Base-by-base conservation (phyloP, 345 rosid species). In the Euphorbia lathyris region DNA sequence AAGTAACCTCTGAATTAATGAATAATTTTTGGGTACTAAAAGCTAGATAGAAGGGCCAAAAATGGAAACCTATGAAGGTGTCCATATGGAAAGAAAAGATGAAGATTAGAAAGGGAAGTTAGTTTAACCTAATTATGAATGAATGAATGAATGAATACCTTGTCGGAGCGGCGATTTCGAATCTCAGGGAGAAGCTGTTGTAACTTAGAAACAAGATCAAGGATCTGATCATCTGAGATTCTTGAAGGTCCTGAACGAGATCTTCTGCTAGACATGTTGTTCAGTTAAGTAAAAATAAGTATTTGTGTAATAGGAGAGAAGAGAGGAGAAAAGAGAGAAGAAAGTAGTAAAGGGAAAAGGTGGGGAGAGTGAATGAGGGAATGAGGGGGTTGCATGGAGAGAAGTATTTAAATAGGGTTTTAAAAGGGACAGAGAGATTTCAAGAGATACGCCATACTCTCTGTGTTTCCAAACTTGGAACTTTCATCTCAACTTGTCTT, bases 111-210 rank as follows among this genome's bases (percentile, higher is more conserved):
- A 60, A 26, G 65, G 20, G 45, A 36, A 29, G 63, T 17, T 22
- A 3, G 9, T 9, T 34, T 19, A 65, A 7, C 29, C 20, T 43
- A 32, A 8, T 20, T 11, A 8, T 45, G 38, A 34, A 34, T 34
- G 38, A 34, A 7, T 34, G n/a, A n/a, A 34, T 34, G 10, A 7
- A 27, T 40, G 0, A 23, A 40, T 25, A 90, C 97, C 92, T 88
- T 88, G 72, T 84, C 91, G 13, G 96, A 83, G 57, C 87, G 83
- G 40, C 85, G 78, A 63, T 74, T 84, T 16, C 89, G 84, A 74
- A 91, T 81, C 83, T 91, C 94, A 25, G 97, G 97, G 56, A 89
- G 90, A 75, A 93, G 92, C 56, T 88, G 94, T 68, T 91, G 97
- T 71, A 93, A 81, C 82, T 84, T 89, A 66, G 92, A 70, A 66